Percentiles rank a stretch among this genome's conserved stretches.
phyloP scores from a whole-genome alignment of 345 rosid genomes.

The Gossypium rotundifolium region DNA sequence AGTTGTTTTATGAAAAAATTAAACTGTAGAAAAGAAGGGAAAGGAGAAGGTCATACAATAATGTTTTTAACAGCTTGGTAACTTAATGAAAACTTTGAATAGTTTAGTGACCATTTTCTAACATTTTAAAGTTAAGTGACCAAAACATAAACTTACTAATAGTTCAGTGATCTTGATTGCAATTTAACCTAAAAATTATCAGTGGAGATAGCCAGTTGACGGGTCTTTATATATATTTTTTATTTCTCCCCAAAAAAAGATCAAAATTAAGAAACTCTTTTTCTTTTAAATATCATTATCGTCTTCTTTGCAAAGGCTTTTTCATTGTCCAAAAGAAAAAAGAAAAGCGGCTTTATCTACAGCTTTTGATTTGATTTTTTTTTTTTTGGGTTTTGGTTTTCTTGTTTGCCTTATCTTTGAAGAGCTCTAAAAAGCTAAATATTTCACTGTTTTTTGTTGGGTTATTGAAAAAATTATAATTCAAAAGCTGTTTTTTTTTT shows the following conservation, averaged over 20 bases:
- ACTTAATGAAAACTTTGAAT: too few relatives aligned
- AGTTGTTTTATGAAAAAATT: too few relatives aligned
- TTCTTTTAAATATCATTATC: not conserved
- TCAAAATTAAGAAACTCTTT: not conserved
- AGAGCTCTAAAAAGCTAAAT: not conserved
- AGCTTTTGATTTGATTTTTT: not conserved
- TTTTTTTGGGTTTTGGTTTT: not conserved
- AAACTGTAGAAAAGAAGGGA: too few relatives aligned
- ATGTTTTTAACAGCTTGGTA: too few relatives aligned
- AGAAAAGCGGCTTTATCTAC: not conserved
- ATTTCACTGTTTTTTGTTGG: not conserved
- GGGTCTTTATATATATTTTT: not conserved
- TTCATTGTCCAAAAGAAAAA: not conserved
- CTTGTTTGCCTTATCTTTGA: not conserved
- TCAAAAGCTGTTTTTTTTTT: not conserved
- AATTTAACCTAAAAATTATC: not conserved
- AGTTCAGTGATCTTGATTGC: not conserved
- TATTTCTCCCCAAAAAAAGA: not conserved
- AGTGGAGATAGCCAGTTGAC: conserved; percentile 6
- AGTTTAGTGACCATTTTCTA: too few relatives aligned
- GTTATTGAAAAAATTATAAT: not conserved
- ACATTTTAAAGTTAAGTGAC: too few relatives aligned
- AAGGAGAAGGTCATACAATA: too few relatives aligned
- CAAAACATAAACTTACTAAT: too few relatives aligned
- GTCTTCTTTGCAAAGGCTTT: not conserved